phyloP scores from a whole-genome alignment of 129 eudicot species.

The Arctium lappa region DNA sequence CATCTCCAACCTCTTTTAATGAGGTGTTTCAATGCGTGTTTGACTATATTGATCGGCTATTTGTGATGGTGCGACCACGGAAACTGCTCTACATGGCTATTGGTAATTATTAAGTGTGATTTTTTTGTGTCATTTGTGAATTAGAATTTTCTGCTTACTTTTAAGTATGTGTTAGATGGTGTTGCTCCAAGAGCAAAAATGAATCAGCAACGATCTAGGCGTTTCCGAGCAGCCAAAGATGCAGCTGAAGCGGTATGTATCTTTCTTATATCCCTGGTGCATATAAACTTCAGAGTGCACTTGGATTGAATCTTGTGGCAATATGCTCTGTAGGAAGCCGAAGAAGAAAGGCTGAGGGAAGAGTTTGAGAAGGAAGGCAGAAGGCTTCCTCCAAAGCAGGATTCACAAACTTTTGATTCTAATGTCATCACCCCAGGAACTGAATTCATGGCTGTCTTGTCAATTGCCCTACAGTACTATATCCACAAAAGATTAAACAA shows the following conservation, averaged over 20 bases:
- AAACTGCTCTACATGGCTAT: slow-evolving; percentile 94
- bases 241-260: slow-evolving; percentile 88
- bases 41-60: slow-evolving; percentile 95
- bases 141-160: slow-evolving; percentile 10
- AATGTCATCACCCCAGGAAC: slow-evolving; percentile 97
- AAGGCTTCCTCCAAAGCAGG: slow-evolving; percentile 89
- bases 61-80: slow-evolving; percentile 92
- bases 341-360: slow-evolving; percentile 81
- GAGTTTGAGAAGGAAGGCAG: slow-evolving; percentile 95
- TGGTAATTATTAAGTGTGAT: slow-evolving; percentile 47
- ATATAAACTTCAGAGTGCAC: not conserved
- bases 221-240: slow-evolving; percentile 95
- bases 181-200: slow-evolving; percentile 99
- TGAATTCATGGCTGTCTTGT: slow-evolving; percentile 79
- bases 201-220: slow-evolving; percentile 99
- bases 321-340: slow-evolving; percentile 66
- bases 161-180: slow-evolving; percentile 56
- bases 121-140: not conserved
- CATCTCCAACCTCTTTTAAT: slow-evolving; percentile 85
- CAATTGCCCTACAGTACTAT: slow-evolving; percentile 83
- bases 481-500: slow-evolving; percentile 76
- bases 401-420: slow-evolving; percentile 88
- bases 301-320: slow-evolving; percentile 3
- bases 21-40: slow-evolving; percentile 91
- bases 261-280: slow-evolving; percentile 7